Evolutionary conservation across 2,329 filamentous ascomycete genomes (phyloP), one percentile per base, ranked within the genome.

Genomic region (Gremmenia infestans): DNA sequence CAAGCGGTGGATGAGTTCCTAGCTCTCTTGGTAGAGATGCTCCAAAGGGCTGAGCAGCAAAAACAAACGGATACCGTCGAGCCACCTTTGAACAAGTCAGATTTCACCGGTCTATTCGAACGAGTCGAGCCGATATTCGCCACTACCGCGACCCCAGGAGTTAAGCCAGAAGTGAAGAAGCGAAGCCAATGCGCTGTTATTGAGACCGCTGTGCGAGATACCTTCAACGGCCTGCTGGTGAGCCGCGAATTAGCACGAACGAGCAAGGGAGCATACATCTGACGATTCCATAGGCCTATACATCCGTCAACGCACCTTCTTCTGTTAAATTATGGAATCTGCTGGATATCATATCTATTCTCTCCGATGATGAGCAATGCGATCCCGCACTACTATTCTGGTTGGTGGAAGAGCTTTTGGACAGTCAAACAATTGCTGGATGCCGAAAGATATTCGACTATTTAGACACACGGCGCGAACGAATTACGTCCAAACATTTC

Each of bases 391-490:
- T 99, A 8, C 80, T 94, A 7, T 91, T 96, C 67, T 92, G 89
- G 81, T 82, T 99, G 15, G 85, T 97, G 19, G 94, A 99, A 71
- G 94, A 97, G 72, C 81, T 99, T 1, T 80, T 99, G 25, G 95
- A 99, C 71, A 96, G 91, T 67, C 93, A 99, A 71, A 96, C 92
- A 0, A 96, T 97, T 43, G 82, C 91, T 23, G 92, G 90, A 35
- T 99, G 94, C 70, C 86, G 91, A 58, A 89, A 83, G 59, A 88
- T 97, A 14, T 97, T 99, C 69, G 91, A 96, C 69, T 99, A 92
- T 67, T 81, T 99, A 45, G 95, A 99, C 71, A 97, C 94, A 22
- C 83, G 95, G 57, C 83, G 94, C 67, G 92, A 97, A 71, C 82
- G 87, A 42, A 89, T 97, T 59, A 95, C 89, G 19, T 85, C 89